These are phyloP conservation scores for Tetracladium setigerum DNA, from an alignment of 495 filamentous ascomycete species.

Conservation along the genomic window DNA sequence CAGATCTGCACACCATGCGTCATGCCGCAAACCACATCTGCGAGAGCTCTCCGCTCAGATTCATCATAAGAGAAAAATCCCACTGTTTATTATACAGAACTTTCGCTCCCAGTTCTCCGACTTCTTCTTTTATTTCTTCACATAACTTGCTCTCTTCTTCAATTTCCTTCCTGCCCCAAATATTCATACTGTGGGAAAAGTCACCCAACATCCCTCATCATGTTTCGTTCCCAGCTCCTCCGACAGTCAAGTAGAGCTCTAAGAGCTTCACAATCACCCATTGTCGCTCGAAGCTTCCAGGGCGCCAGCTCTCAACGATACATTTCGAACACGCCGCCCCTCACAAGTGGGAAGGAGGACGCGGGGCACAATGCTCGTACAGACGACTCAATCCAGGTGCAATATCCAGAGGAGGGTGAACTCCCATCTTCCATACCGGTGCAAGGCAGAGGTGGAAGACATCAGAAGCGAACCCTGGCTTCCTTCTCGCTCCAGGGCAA, in stretches of 20 bases:
- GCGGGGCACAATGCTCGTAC: conserved; percentile 51
- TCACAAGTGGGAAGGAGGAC: conserved; percentile 8
- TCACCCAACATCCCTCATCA: no score
- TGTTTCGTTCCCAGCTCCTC: conserved; percentile 20
- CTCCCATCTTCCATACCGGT: conserved; percentile 60
- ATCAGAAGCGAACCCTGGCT: conserved; percentile 63
- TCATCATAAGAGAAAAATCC: no score
- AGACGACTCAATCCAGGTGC: conserved; percentile 64
- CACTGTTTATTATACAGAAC: background rate
- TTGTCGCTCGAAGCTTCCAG: conserved; percentile 1
- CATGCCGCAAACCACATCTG: no score
- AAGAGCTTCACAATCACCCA: conserved; percentile 1
- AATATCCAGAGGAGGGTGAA: conserved; percentile 64
- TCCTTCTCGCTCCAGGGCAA: conserved; percentile 44
- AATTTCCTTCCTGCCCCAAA: no score
- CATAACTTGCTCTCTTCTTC: background rate
- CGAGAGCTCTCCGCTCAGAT: no score
- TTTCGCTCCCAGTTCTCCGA: background rate
- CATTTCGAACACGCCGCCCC: conserved; percentile 4
- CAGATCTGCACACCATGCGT: no score
- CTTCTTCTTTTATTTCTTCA: background rate
- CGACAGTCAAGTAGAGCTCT: conserved; percentile 11
- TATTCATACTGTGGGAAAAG: no score
- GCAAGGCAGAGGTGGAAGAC: conserved; percentile 61
- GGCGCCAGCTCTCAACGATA: background rate